Conservation (phyloP, 1,139 yeast genomes). For the Candida mesenterica region DNA sequence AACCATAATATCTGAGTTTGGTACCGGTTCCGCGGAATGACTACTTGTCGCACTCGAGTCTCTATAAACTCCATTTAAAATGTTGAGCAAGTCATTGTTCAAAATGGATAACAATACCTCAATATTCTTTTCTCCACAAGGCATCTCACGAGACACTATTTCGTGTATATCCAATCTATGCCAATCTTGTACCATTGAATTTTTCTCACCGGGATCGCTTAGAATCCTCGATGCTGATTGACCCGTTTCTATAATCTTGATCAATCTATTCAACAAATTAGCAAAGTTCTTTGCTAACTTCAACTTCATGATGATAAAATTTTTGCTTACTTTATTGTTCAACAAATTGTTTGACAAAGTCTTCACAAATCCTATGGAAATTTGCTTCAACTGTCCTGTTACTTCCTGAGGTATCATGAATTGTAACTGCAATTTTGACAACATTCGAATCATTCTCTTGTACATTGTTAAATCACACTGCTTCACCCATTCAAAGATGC, state of each 20-base stretch:
- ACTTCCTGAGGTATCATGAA: constrained; percentile 55
- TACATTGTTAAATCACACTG: constrained; percentile 66
- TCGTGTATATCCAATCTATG: constrained; percentile 49
- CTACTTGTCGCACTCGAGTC: background rate
- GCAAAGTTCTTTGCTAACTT: constrained; percentile 58
- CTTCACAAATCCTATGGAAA: constrained; percentile 43
- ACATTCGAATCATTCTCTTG: constrained; percentile 57
- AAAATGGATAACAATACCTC: constrained; percentile 39
- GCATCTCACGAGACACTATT: constrained; percentile 53
- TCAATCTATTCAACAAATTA: constrained; percentile 53
- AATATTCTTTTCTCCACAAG: constrained; percentile 41
- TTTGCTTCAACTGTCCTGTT: constrained; percentile 45
- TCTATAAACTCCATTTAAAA: constrained; percentile 22
- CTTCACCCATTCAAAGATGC: constrained; percentile 58
- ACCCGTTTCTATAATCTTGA: constrained; percentile 61
- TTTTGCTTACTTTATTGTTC: constrained; percentile 47
- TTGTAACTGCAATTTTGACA: constrained; percentile 67
- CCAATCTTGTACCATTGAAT: constrained; percentile 63
- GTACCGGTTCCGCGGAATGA: background rate
- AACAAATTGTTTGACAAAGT: constrained; percentile 34
- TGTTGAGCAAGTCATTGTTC: constrained; percentile 39
- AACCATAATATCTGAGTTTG: constrained; percentile 14
- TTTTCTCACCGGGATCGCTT: constrained; percentile 44
- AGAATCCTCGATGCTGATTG: constrained; percentile 53
- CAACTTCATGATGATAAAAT: constrained; percentile 51